These are phyloP conservation scores for Punica granatum DNA, from an alignment of 345 rosid genomes.

Conservation along the genomic window DNA sequence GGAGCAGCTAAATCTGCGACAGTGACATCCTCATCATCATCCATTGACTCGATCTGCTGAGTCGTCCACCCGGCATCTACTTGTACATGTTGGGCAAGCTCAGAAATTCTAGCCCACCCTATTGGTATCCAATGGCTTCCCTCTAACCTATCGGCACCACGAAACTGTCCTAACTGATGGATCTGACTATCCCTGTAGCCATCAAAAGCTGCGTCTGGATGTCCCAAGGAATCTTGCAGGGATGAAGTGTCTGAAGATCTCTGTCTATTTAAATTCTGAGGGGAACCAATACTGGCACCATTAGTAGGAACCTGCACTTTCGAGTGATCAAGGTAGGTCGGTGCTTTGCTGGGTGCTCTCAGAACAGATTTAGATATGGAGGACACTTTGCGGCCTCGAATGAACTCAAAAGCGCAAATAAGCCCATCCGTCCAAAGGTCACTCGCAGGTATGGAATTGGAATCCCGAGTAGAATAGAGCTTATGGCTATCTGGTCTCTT, in stretches of 20 bases:
- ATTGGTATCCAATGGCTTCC: constrained; percentile 79
- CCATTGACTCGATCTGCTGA: constrained; percentile 36
- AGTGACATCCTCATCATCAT: constrained; percentile 53
- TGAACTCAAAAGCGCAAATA: constrained; percentile 77
- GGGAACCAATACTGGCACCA: constrained; percentile 22
- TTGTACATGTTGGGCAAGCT: constrained; percentile 59
- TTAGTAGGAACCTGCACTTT: constrained; percentile 15
- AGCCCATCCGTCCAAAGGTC: constrained; percentile 89
- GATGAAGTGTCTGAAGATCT: constrained; percentile 21
- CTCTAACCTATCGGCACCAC: constrained; percentile 32
- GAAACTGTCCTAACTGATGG: constrained; percentile 26
- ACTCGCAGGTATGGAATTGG: constrained; percentile 31
- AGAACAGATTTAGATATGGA: constrained; percentile 18
- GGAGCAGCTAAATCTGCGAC: constrained; percentile 95
- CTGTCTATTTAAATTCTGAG: constrained; percentile 16
- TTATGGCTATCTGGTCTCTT: constrained; percentile 26
- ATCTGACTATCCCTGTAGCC: constrained; percentile 27
- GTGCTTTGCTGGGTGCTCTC: constrained; percentile 14
- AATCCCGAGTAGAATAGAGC: constrained; percentile 24
- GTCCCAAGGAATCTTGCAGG: constrained; percentile 15
- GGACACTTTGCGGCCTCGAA: constrained; percentile 34
- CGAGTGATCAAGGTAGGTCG: constrained; percentile 12
- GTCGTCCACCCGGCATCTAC: constrained; percentile 58
- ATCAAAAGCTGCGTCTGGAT: constrained; percentile 24
- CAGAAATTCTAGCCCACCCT: constrained; percentile 85